These are phyloP conservation scores for Ceratocystis papillata DNA, from an alignment of 2,329 filamentous ascomycete genomes.

Conservation along the genomic window DNA sequence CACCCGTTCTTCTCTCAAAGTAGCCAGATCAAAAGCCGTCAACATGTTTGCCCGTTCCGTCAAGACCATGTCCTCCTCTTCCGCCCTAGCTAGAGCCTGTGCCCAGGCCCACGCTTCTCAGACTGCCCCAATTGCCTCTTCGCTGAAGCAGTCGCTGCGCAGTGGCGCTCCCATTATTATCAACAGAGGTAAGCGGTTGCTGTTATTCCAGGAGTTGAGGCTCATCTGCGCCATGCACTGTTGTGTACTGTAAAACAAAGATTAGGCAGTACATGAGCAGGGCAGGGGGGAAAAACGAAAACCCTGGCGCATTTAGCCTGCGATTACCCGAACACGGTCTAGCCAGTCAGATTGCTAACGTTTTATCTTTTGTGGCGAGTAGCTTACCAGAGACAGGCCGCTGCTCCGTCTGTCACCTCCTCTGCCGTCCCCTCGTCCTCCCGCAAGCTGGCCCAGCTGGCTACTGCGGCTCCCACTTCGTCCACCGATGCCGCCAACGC, in stretches of 20 bases:
- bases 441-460: constrained; percentile 21
- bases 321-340: not conserved
- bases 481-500: constrained; percentile 13
- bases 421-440: not conserved
- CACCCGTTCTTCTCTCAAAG: constrained; percentile 9
- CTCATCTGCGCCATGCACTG: not conserved
- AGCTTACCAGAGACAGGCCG: constrained; percentile 15
- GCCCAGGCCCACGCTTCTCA: constrained; percentile 3
- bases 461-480: constrained; percentile 14
- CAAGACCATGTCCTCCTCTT: constrained; percentile 18
- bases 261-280: not conserved
- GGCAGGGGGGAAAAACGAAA: not conserved
- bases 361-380: not conserved
- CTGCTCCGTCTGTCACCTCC: constrained; percentile 5
- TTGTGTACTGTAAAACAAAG: not conserved
- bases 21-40: not conserved
- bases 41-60: constrained; percentile 23
- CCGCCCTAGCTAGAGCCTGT: constrained; percentile 8
- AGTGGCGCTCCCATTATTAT: constrained; percentile 3
- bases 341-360: not conserved
- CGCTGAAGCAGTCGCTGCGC: constrained; percentile 12
- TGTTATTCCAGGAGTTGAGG: not conserved
- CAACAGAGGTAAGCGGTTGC: constrained; percentile 1
- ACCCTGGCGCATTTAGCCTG: not conserved
- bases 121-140: constrained; percentile 7